phyloP scores from a whole-genome alignment of 345 rosid genomes.

The Sonneratia alba region DNA sequence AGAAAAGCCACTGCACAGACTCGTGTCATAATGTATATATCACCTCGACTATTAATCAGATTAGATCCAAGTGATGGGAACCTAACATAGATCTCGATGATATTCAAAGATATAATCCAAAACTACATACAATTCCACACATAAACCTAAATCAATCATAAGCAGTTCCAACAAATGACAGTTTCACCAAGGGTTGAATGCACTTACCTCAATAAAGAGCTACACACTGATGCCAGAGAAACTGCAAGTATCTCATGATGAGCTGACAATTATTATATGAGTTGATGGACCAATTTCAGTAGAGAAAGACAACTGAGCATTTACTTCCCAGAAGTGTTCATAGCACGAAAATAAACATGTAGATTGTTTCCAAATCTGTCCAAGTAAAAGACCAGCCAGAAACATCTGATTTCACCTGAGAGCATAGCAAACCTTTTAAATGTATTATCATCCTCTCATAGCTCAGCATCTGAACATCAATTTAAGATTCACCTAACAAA shows the following conservation, averaged over 20 bases:
- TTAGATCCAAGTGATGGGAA: background rate
- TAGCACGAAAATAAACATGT: background rate
- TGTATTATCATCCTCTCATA: background rate
- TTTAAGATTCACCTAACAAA: background rate
- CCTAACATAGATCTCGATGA: background rate
- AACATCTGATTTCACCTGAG: background rate
- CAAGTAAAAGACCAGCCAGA: background rate
- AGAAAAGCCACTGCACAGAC: no score
- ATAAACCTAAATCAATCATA: background rate
- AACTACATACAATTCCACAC: background rate
- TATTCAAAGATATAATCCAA: background rate
- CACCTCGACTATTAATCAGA: no score
- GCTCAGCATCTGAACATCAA: background rate
- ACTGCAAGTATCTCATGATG: background rate
- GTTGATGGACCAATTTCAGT: background rate
- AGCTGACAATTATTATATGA: background rate
- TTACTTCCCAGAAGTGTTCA: background rate
- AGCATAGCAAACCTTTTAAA: background rate
- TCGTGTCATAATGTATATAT: no score
- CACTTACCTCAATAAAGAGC: background rate
- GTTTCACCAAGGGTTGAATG: background rate
- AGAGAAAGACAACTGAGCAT: background rate
- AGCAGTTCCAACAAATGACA: background rate
- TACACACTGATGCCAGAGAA: background rate
- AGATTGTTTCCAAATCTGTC: background rate